phyloP scores from a whole-genome alignment of 2,329 filamentous ascomycete genomes.

The Mariannaea elegans region DNA sequence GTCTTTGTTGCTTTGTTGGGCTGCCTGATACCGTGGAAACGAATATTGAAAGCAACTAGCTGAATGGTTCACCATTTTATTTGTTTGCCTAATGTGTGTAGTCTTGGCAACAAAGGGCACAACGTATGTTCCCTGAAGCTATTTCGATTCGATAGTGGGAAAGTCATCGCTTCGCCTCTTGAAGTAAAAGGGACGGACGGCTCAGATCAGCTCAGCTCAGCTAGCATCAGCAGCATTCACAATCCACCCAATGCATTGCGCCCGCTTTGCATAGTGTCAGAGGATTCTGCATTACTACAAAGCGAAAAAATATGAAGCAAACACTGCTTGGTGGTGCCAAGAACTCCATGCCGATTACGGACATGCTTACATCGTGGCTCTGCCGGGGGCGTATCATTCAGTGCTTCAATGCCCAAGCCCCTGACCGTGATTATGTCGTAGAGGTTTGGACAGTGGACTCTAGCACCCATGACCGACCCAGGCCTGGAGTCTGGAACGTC shows the following conservation, averaged over 20 bases:
- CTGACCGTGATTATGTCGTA: too few relatives aligned
- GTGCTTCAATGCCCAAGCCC: conserved; percentile 2
- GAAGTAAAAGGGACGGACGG: not conserved
- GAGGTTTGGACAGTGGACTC: too few relatives aligned
- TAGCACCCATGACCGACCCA: not conserved
- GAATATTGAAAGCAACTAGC: not conserved
- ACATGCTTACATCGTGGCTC: conserved; percentile 7
- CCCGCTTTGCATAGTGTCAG: too few relatives aligned
- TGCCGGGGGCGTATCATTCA: conserved; percentile 15
- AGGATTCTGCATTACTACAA: too few relatives aligned
- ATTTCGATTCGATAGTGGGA: too few relatives aligned
- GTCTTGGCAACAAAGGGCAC: too few relatives aligned
- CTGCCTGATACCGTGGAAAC: too few relatives aligned
- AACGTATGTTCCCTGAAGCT: too few relatives aligned
- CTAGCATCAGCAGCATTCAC: conserved; percentile 20
- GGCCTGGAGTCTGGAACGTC: too few relatives aligned
- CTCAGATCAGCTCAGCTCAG: conserved; percentile 14
- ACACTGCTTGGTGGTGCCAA: not conserved
- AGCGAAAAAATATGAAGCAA: not conserved
- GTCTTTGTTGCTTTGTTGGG: not conserved
- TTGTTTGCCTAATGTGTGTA: too few relatives aligned
- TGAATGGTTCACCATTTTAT: too few relatives aligned
- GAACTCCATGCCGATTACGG: not conserved
- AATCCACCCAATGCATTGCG: not conserved
- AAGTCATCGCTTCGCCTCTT: not conserved